phyloP scores from a whole-genome alignment of 768 basidiomycete species.

The Paxillus rubicundulus region DNA sequence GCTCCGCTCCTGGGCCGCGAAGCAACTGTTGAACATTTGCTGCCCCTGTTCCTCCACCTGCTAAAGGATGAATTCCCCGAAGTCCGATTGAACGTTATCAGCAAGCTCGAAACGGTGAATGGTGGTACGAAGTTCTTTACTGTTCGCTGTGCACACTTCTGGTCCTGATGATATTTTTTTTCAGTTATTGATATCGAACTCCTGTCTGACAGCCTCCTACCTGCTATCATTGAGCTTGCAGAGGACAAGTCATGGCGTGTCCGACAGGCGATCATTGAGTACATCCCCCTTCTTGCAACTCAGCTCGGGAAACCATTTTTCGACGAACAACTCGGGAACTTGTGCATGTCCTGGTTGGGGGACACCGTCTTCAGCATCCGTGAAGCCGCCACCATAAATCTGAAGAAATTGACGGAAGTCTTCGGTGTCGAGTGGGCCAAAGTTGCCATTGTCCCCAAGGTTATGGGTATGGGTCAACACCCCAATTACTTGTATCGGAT shows the following conservation, averaged over 20 bases:
- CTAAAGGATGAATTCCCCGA: constrained; percentile 99
- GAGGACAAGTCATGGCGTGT: constrained; percentile 99
- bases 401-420: constrained; percentile 96
- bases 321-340: constrained; percentile 92
- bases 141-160: neutral
- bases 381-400: constrained; percentile 95
- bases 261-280: constrained; percentile 99
- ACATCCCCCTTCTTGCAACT: constrained; percentile 97
- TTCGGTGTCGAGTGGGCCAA: constrained; percentile 99
- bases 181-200: constrained; percentile 97
- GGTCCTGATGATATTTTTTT: constrained; percentile 9
- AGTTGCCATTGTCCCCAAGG: constrained; percentile 91
- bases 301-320: constrained; percentile 97
- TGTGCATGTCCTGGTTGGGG: constrained; percentile 99
- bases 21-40: constrained; percentile 92
- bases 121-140: constrained; percentile 53
- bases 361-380: constrained; percentile 98
- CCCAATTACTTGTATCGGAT: constrained; percentile 97
- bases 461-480: constrained; percentile 95
- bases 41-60: constrained; percentile 93
- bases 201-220: constrained; percentile 90
- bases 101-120: constrained; percentile 96
- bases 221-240: constrained; percentile 95
- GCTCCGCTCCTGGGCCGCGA: constrained; percentile 93
- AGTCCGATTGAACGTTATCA: constrained; percentile 95